Evolutionary conservation across 2,329 filamentous ascomycete species (phyloP), one percentile per base, ranked within the genome.

Genomic region (Bipolaris bicolor): DNA sequence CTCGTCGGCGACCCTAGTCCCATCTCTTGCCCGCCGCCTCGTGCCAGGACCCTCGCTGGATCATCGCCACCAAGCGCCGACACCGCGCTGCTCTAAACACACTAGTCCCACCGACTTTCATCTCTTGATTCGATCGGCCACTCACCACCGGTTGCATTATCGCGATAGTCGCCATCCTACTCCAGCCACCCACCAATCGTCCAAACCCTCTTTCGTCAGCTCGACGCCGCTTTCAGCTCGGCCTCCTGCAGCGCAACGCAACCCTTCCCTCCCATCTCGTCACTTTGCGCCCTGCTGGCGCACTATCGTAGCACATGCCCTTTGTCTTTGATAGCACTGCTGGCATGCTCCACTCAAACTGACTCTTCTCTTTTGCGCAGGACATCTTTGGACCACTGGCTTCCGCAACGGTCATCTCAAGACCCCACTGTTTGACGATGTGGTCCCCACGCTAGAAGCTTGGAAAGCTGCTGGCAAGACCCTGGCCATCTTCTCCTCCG

Each of bases 401-500:
- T 95, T 94, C 78, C 81, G 82, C 58, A 84, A 83, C 49, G 90
- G 90, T 51, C 82, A 86, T 60, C 83, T 94, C 62, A 84, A 84
- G 60, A 90, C 90, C 24, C 88, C 89, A 9, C 81, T 95, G 57
- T 95, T 92, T 73, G 78, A 84, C 4, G 91, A 95, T 69, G 90
- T 94, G 16, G 79, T 85, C n/a, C 82, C 85, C 7, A 83, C 83
- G 61, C 80, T 92, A 61, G 76, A 80, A 51, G 66, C 78, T 41
- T 92, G 90, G 86, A 81, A 83, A 52, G 72, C 76, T 15, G 75
- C 80, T 29, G 83, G 83, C 24, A 79, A 85, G 60, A 82, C 67
- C 9, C 70, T 93, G 62, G 85, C 90, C 67, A 93, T 95, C 70
- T 95, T 93, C 79, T 92, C 89, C 3, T 92, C 89, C 11, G 91